Base-by-base conservation (phyloP, 2,329 filamentous ascomycete genomes). In the Chaetomium sp. region DNA sequence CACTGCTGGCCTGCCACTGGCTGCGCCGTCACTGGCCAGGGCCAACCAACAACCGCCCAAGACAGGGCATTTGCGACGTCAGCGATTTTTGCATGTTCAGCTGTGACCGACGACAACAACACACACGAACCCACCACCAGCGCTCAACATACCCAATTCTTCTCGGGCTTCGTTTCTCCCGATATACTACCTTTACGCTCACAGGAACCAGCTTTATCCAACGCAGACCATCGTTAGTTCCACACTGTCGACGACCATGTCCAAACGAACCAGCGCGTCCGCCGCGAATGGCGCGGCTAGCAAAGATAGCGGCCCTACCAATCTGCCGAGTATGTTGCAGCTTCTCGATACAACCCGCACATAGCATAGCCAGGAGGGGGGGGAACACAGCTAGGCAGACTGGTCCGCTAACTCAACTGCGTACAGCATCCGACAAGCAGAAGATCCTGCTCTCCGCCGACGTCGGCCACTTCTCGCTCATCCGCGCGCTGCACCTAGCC, bases 401-500 rank as follows among this genome's bases (percentile, higher is more conserved):
- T 45, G 46, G 52, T 38, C 47, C 12, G 34, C 59, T 66, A 34
- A 48, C 45, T 36, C 64, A 55, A 27, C 19, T 27, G 19, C 19
- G 19, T 27, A 45, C 60, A 88, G 84, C 77, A 49, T 75, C 82
- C 63, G 85, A 91, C 71, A 91, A 90, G 76, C 88, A 91, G 72
- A 88, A 86, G 69, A 79, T 81, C 62, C 80, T 91, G 45, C 79
- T 91, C 44, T 83, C 82, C 54, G 77, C 82, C 61, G 80, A 89
- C 60, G 80, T 80, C 6, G 86, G 87, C 41, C 88, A 91, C 75
- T 91, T 91, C 72, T 84, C 81, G 43, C 76, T 86, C 59, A 74
- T 86, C 46, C 77, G 79, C 57, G 83, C 83, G 54, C 80, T 94
- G 70, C 85, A 96, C 71, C 78, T 95, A 68, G 85, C 91, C 61